These are phyloP conservation scores for Moesziomyces sp. DNA, from an alignment of 1,284 basidiomycete species.

Conservation along the genomic window DNA sequence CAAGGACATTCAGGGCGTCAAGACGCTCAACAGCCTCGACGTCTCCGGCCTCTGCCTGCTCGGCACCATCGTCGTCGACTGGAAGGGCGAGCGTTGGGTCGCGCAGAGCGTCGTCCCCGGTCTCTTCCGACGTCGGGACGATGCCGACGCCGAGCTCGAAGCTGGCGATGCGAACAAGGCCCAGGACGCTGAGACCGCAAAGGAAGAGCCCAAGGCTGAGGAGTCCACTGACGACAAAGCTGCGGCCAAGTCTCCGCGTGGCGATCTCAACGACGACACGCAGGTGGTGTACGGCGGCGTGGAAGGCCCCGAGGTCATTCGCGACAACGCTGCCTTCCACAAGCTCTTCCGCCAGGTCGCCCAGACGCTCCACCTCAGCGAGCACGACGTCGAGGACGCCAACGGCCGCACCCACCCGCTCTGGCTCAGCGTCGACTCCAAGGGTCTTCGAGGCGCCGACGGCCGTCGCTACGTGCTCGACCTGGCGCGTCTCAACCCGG, in stretches of 20 bases:
- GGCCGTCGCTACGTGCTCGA: constrained; percentile 73
- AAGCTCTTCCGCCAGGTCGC: constrained; percentile 72
- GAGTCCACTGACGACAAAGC: constrained; percentile 80
- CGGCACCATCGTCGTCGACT: constrained; percentile 72
- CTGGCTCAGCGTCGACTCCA: constrained; percentile 73
- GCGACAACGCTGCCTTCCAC: constrained; percentile 71
- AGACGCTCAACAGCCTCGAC: constrained; percentile 72
- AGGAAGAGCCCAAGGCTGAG: constrained; percentile 68
- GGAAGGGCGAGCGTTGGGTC: constrained; percentile 73
- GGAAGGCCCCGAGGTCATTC: constrained; percentile 69
- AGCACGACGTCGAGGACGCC: constrained; percentile 71
- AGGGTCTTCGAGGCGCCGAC: constrained; percentile 73
- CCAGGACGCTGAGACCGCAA: constrained; percentile 23
- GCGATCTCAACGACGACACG: constrained; percentile 67
- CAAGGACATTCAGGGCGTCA: constrained; percentile 73
- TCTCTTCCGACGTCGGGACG: constrained; percentile 70
- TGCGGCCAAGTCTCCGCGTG: constrained; percentile 68
- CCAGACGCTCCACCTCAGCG: constrained; percentile 70
- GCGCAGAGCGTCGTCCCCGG: constrained; percentile 73
- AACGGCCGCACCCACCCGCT: constrained; percentile 70
- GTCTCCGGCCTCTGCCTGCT: constrained; percentile 68
- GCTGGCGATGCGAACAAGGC: constrained; percentile 41
- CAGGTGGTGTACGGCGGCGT: constrained; percentile 71
- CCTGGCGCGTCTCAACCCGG: constrained; percentile 71
- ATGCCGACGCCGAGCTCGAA: constrained; percentile 42